A percentile compares a stretch with the other conserved stretches of the same genome.
Conservation (phyloP, 352 stramenopile species). For the Albugo laibachii region DNA sequence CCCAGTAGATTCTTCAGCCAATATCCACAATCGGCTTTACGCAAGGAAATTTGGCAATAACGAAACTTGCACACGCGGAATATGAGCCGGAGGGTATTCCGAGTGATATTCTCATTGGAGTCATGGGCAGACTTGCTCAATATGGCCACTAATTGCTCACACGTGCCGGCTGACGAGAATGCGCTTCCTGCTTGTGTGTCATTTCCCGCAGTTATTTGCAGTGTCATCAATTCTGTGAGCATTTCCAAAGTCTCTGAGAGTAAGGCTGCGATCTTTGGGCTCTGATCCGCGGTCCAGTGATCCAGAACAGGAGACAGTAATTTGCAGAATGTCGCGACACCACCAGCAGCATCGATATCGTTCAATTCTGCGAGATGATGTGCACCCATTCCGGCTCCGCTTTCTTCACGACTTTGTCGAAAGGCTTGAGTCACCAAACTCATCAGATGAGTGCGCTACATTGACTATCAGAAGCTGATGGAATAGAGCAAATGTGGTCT, state of each 20-base stretch:
- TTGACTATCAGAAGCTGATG: neutral
- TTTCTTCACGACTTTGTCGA: slow-evolving; percentile 47
- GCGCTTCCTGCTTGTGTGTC: slow-evolving; percentile 37
- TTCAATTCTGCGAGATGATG: slow-evolving; percentile 68
- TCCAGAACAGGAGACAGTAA: slow-evolving; percentile 13
- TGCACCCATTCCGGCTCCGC: slow-evolving; percentile 31
- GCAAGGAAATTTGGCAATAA: slow-evolving; percentile 41
- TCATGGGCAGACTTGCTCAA: slow-evolving; percentile 41
- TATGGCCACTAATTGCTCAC: slow-evolving; percentile 26
- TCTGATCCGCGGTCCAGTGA: neutral
- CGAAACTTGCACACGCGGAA: slow-evolving; percentile 54
- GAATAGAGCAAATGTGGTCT: neutral
- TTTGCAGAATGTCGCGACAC: slow-evolving; percentile 47
- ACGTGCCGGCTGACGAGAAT: slow-evolving; percentile 39
- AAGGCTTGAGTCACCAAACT: neutral
- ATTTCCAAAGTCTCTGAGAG: slow-evolving; percentile 45
- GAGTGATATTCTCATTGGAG: slow-evolving; percentile 31
- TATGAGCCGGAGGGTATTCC: slow-evolving; percentile 44
- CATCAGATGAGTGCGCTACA: neutral
- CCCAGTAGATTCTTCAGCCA: slow-evolving; percentile 37
- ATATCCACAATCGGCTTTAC: slow-evolving; percentile 24
- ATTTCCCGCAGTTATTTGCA: slow-evolving; percentile 52
- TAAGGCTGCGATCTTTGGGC: slow-evolving; percentile 23
- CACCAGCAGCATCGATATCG: slow-evolving; percentile 61
- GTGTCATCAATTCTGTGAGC: slow-evolving; percentile 48